phyloP scores from a whole-genome alignment of 2,329 filamentous ascomycete species.

The Penicillium sp. region DNA sequence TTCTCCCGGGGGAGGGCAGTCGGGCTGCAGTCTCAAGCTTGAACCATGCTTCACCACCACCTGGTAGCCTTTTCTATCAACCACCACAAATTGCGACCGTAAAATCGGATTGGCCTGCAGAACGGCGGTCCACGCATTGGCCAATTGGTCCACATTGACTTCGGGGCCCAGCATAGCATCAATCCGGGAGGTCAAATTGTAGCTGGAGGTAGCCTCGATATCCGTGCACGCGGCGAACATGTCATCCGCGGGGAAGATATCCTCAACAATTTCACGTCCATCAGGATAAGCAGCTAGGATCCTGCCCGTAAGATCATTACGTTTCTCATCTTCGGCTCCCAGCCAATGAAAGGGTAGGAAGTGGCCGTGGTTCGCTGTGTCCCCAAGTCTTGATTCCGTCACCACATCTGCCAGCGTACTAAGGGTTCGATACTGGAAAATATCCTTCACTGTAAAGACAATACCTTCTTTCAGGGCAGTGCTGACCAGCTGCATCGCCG shows the following conservation, averaged over 20 bases:
- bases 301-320: not conserved
- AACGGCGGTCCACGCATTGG: not conserved
- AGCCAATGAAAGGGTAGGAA: not conserved
- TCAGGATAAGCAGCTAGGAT: not conserved
- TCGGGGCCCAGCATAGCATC: not conserved
- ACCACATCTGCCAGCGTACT: not conserved
- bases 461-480: not conserved
- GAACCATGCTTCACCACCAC: not conserved
- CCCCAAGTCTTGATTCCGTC: not conserved
- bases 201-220: not conserved
- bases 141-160: not conserved
- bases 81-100: not conserved
- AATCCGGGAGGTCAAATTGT: not conserved
- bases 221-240: not conserved
- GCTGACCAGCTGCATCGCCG: not conserved
- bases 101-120: not conserved
- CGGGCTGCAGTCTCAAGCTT: not conserved
- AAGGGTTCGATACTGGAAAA: not conserved
- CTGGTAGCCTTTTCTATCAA: not conserved
- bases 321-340: not conserved
- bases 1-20: not conserved
- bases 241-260: not conserved
- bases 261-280: not conserved
- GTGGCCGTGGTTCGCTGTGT: not conserved
- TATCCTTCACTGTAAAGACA: not conserved